These are phyloP conservation scores for Pezicula rhizophila DNA, from an alignment of 2,329 filamentous ascomycete genomes.

Conservation along the genomic window DNA sequence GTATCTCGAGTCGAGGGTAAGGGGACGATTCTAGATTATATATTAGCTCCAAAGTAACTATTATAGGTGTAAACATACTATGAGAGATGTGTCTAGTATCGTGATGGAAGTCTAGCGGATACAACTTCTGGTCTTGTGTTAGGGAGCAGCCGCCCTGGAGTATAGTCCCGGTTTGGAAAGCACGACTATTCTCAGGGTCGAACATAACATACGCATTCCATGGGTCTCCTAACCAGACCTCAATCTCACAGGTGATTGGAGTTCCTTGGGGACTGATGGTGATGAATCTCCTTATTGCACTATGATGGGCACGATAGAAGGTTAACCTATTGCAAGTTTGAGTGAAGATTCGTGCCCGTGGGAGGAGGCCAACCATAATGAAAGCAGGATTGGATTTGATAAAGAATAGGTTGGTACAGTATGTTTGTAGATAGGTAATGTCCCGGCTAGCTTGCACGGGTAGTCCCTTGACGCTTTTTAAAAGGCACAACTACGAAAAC, in stretches of 20 bases:
- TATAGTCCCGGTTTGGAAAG: conserved; percentile 4
- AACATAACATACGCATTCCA: conserved; percentile 3
- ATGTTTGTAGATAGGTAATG: too few species aligned
- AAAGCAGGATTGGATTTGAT: too few species aligned
- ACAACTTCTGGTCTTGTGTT: conserved; percentile 5
- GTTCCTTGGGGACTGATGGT: conserved; percentile 5
- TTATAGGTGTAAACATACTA: not conserved
- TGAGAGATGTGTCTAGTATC: conserved; percentile 8
- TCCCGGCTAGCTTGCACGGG: too few species aligned
- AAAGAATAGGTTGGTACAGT: too few species aligned
- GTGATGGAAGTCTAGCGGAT: conserved; percentile 6
- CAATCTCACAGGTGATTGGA: conserved; percentile 6
- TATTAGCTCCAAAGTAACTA: too few species aligned
- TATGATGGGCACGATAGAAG: conserved; percentile 2
- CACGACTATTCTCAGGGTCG: conserved; percentile 3
- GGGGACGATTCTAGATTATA: conserved; percentile 3
- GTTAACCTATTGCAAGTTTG: not conserved
- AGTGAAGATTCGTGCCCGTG: not conserved
- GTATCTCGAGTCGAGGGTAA: conserved; percentile 6
- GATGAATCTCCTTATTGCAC: conserved; percentile 7
- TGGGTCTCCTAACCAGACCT: conserved; percentile 6
- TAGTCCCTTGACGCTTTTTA: too few species aligned
- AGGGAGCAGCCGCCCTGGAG: conserved; percentile 2
- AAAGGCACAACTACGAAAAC: too few species aligned
- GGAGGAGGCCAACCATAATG: not conserved